Base-by-base conservation (phyloP, 192 early-diverging fungal genomes). In the Geranomyces variabilis region DNA sequence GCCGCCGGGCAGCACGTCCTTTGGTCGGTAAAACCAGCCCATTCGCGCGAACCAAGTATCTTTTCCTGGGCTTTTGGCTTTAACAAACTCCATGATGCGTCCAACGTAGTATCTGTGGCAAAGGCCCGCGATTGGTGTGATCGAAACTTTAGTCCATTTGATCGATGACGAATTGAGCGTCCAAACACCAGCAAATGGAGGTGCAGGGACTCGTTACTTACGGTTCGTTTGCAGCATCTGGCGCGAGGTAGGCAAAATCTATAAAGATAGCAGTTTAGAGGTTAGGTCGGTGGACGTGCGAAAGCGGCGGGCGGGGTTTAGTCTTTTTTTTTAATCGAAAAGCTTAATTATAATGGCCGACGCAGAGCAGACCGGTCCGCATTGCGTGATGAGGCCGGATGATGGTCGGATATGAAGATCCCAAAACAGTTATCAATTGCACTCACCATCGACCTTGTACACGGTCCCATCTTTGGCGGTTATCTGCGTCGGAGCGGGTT, bases 171-270 rank as follows among this genome's bases (percentile, higher is more conserved):
- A n/a, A n/a, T n/a, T n/a, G n/a, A n/a, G n/a, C n/a, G n/a, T 45
- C 22, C 36, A 30, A 6, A n/a, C 1, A 36, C 19, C 15, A 5
- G 45, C 59, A 58, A 73, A 26, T 33, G 36, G 9, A 41, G n/a
- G 26, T 14, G 28, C 22, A 60, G 29, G 31, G 58, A 15, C n/a
- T n/a, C n/a, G n/a, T n/a, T n/a, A 75, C 73, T 67, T 86, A 91
- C 57, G 90, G 82, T 57, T 94, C 93, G 9, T 90, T 88, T 10
- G 85, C 73, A 67, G 87, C 83, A 66, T 92, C 90, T 49, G 90
- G 86, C 22, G 86, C 84, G 71, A 92, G 70, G 68, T 92, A 92
- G 21, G 93, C 91, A 81, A 88, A 89, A 62, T 94, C 91, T 93
- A 26, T 1, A 41, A 29, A 24, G 19, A 33, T 56, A 26, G 7